A percentile compares a stretch with the other conserved stretches of the same genome.
Evolutionary conservation across 331 rosid genomes (phyloP).

Genomic region (Pyrus hybrid): DNA sequence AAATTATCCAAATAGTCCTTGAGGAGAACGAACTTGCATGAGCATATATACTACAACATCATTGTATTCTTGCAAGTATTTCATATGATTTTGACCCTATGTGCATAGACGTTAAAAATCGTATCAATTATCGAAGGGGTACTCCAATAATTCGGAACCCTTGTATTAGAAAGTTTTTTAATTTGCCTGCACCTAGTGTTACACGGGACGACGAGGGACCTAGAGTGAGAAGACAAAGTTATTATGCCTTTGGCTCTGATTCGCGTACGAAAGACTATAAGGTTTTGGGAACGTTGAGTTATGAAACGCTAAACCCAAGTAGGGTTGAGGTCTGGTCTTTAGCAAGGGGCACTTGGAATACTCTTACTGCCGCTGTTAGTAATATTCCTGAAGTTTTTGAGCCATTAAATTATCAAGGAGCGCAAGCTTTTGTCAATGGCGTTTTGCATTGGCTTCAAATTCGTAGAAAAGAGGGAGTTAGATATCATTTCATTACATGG

Average conservation of each 20-base stretch:
- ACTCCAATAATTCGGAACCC: neutral
- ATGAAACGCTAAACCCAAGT: neutral
- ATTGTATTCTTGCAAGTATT: no score
- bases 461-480: neutral
- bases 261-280: neutral
- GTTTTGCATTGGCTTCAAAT: neutral
- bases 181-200: neutral
- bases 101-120: no score
- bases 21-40: no score
- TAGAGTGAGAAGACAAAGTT: no score
- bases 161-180: neutral
- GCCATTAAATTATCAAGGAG: neutral
- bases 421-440: neutral
- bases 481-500: neutral
- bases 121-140: no score
- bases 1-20: no score
- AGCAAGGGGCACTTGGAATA: neutral
- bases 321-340: neutral
- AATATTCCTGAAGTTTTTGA: neutral
- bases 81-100: no score
- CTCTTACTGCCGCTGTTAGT: no score
- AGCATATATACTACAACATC: no score
- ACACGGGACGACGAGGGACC: no score
- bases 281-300: neutral
- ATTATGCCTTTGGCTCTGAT: neutral